phyloP scores from a whole-genome alignment of 2,329 filamentous ascomycete species.

The Blastomyces percursus region DNA sequence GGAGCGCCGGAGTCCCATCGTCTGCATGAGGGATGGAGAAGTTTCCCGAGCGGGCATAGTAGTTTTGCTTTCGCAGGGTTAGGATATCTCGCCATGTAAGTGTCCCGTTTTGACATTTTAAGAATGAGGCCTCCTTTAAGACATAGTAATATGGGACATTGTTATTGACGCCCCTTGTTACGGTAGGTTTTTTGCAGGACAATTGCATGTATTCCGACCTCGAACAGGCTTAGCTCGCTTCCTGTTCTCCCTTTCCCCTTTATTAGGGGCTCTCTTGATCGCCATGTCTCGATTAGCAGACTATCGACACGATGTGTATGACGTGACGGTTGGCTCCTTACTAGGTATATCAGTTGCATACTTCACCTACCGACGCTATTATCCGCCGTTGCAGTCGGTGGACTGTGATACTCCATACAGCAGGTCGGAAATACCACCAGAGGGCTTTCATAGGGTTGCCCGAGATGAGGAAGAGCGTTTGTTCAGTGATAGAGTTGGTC shows the following conservation, averaged over 20 bases:
- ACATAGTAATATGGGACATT: not conserved
- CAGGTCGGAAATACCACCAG: slow-evolving; percentile 1
- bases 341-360: slow-evolving; percentile 46
- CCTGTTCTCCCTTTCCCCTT: slow-evolving; percentile 44
- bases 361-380: slow-evolving; percentile 52
- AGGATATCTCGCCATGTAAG: slow-evolving; percentile 45
- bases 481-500: not conserved
- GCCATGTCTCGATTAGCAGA: slow-evolving; percentile 53
- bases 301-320: slow-evolving; percentile 54
- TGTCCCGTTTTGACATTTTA: slow-evolving; percentile 11
- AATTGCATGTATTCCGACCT: slow-evolving; percentile 49
- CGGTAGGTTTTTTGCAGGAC: slow-evolving; percentile 38
- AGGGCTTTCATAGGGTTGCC: slow-evolving; percentile 8
- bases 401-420: slow-evolving; percentile 13
- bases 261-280: slow-evolving; percentile 48
- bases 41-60: slow-evolving; percentile 53
- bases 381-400: slow-evolving; percentile 29
- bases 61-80: slow-evolving; percentile 52
- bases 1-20: slow-evolving; percentile 43
- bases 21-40: slow-evolving; percentile 54
- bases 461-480: slow-evolving; percentile 13
- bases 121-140: not conserved
- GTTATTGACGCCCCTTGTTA: not conserved
- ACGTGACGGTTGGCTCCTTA: slow-evolving; percentile 46
- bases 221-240: slow-evolving; percentile 46